A percentile compares a stretch with the other conserved stretches of the same genome.
These are phyloP conservation scores for Morella rubra DNA, from an alignment of 306 rosid genomes.

Conservation along the genomic window DNA sequence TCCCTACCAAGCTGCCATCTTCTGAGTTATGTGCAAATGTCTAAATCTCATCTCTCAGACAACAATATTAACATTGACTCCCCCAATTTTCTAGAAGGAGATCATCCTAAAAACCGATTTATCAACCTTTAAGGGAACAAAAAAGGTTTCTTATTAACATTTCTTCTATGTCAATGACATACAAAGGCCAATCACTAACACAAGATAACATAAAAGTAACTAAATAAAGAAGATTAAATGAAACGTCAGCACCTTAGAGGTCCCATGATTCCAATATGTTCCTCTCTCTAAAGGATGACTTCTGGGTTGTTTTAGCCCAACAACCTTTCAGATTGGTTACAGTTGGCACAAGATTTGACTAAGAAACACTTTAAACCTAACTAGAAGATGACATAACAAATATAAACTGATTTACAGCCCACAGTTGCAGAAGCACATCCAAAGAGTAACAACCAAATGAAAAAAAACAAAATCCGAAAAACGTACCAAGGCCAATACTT, in stretches of 20 bases:
- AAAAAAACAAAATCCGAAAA: not conserved
- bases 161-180: not conserved
- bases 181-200: not conserved
- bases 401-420: slow-evolving; percentile 2
- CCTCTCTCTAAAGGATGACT: not conserved
- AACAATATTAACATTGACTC: not conserved
- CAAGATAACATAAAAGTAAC: not conserved
- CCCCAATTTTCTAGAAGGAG: not conserved
- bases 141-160: not conserved
- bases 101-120: not conserved
- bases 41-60: not conserved
- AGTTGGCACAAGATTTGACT: not conserved
- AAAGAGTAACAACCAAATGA: not conserved
- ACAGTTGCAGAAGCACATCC: slow-evolving; percentile 17
- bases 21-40: not conserved
- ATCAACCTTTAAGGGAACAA: not conserved
- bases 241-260: not conserved
- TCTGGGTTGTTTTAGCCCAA: not conserved
- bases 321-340: slow-evolving; percentile 3
- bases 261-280: not conserved
- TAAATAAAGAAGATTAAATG: not conserved
- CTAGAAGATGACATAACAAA: not conserved
- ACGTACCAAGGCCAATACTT: slow-evolving; percentile 88
- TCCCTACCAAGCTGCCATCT: not conserved
- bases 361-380: slow-evolving; percentile 2